phyloP scores from a whole-genome alignment of 768 basidiomycete genomes.

The Pisolithus tinctorius region DNA sequence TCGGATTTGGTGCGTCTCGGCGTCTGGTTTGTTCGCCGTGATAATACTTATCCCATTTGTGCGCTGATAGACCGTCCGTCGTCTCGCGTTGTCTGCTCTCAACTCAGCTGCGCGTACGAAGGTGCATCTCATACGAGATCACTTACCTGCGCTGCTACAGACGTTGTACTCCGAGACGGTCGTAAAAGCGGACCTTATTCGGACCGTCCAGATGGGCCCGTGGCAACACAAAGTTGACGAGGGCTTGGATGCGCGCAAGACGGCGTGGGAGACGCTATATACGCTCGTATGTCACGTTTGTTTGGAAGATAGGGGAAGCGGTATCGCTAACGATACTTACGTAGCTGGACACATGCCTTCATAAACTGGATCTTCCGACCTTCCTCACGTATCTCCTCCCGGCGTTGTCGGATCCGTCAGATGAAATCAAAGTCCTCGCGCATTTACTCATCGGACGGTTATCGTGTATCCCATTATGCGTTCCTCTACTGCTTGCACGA shows the following conservation, averaged over 20 bases:
- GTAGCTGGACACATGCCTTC: conserved; percentile 87
- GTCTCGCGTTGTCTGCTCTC: conserved; percentile 81
- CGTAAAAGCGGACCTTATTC: conserved; percentile 72
- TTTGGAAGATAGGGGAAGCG: neutral
- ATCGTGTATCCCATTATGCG: conserved; percentile 55
- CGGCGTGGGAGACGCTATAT: conserved; percentile 96
- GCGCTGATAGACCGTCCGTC: conserved; percentile 68
- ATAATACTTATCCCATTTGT: neutral
- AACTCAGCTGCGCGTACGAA: conserved; percentile 96
- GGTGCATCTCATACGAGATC: conserved; percentile 84
- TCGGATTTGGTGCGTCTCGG: conserved; percentile 61
- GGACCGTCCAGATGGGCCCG: conserved; percentile 93
- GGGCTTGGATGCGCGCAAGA: conserved; percentile 93
- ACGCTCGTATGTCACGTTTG: conserved; percentile 62
- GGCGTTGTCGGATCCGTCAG: conserved; percentile 82
- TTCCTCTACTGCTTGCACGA: conserved; percentile 41
- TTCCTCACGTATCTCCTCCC: conserved; percentile 78
- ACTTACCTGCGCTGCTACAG: conserved; percentile 69
- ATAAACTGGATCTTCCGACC: conserved; percentile 79
- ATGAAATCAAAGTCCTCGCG: conserved; percentile 95
- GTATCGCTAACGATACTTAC: neutral
- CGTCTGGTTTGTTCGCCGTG: neutral
- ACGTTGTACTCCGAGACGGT: conserved; percentile 81
- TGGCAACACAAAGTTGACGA: conserved; percentile 98
- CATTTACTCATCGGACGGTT: conserved; percentile 95